Percentiles rank a stretch among this genome's conserved stretches.
Conservation (phyloP, 129 eudicot genomes). For the Helianthus tuberosus region DNA sequence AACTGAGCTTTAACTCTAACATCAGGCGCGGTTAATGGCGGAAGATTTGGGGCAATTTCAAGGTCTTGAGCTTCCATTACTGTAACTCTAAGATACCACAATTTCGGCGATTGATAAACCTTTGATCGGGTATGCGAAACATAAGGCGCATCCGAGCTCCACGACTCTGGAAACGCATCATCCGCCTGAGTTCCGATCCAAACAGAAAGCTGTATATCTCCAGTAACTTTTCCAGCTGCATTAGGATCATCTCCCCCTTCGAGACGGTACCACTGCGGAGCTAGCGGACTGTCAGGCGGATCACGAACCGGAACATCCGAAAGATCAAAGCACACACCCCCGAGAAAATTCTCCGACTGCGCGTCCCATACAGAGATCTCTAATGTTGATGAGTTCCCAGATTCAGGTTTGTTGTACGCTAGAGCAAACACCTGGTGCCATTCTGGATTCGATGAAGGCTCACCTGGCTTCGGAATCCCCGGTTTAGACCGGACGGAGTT, state of each 20-base stretch:
- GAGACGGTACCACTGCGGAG: conserved; percentile 98
- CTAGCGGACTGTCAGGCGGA: conserved; percentile 97
- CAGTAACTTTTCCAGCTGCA: conserved; percentile 49
- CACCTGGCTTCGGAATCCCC: conserved; percentile 59
- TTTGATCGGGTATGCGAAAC: conserved; percentile 81
- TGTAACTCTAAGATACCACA: conserved; percentile 83
- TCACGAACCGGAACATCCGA: conserved; percentile 97
- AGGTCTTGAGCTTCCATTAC: conserved; percentile 93
- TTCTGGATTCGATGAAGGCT: conserved; percentile 58
- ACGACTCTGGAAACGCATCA: conserved; percentile 92
- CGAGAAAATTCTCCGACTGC: conserved; percentile 72
- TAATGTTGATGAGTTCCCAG: conserved; percentile 50
- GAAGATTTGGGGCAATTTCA: conserved; percentile 74
- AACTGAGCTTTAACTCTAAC: conserved; percentile 82
- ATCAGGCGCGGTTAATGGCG: conserved; percentile 92
- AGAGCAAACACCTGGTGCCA: conserved; percentile 93
- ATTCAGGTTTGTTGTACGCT: conserved; percentile 46
- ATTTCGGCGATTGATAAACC: conserved; percentile 95
- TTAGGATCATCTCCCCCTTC: conserved; percentile 74
- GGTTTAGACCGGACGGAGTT: conserved; percentile 69
- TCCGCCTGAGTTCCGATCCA: conserved; percentile 99
- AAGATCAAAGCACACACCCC: conserved; percentile 95
- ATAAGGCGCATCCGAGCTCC: conserved; percentile 82
- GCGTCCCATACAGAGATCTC: conserved; percentile 94
- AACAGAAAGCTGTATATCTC: conserved; percentile 86